phyloP scores from a whole-genome alignment of 805 yeast species.

The Jamesozyma lodderae region DNA sequence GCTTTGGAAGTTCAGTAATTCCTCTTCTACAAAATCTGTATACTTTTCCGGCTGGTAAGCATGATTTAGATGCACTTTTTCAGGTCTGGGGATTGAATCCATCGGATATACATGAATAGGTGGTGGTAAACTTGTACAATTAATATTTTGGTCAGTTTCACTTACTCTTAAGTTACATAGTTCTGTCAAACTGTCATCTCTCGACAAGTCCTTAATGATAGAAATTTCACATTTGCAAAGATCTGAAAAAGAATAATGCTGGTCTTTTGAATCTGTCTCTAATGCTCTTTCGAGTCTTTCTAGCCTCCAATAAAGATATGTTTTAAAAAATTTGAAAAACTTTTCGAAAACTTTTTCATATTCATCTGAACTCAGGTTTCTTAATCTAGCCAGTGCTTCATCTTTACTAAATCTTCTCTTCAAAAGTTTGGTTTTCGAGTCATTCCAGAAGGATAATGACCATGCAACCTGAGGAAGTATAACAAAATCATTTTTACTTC shows the following conservation, averaged over 20 bases:
- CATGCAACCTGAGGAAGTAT: conserved; percentile 17
- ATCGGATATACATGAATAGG: no score
- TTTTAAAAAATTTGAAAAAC: conserved; percentile 7
- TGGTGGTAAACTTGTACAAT: no score
- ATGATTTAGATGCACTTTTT: no score
- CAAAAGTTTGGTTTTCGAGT: background rate
- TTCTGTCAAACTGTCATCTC: background rate
- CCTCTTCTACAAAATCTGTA: no score
- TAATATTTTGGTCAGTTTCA: no score
- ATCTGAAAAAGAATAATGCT: background rate
- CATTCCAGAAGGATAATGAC: conserved; percentile 9
- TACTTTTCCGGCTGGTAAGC: no score
- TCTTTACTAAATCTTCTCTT: conserved; percentile 7
- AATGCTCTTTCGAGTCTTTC: background rate
- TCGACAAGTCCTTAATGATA: background rate
- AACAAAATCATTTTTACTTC: conserved; percentile 9
- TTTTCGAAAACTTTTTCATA: conserved; percentile 2
- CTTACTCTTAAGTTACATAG: no score
- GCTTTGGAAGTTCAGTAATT: no score
- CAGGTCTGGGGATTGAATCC: no score
- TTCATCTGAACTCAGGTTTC: conserved; percentile 2
- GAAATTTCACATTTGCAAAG: background rate
- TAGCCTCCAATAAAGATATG: conserved; percentile 9
- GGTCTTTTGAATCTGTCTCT: no score
- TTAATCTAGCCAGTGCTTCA: conserved; percentile 8